A percentile compares a stretch with the other conserved stretches of the same genome.
phyloP scores from a whole-genome alignment of 495 filamentous ascomycete genomes.

The Neurospora sp. region DNA sequence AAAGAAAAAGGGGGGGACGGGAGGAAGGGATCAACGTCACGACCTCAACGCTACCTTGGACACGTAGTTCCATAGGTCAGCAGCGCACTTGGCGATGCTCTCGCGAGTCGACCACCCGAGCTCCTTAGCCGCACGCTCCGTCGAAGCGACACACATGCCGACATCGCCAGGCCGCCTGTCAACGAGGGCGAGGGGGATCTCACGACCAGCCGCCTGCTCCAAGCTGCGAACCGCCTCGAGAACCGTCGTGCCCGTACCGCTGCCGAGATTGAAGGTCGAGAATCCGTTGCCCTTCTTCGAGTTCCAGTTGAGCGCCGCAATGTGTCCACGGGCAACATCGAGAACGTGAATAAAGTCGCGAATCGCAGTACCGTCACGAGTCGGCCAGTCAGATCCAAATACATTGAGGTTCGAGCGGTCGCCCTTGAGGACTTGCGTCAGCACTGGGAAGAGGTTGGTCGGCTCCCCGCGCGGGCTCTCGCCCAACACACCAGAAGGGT shows the following conservation, averaged over 20 bases:
- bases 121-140: slow-evolving; percentile 16
- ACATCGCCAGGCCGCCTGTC: slow-evolving; percentile 19
- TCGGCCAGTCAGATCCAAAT: slow-evolving; percentile 56
- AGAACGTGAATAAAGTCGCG: slow-evolving; percentile 57
- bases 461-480: slow-evolving; percentile 53
- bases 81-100: slow-evolving; percentile 14
- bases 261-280: slow-evolving; percentile 44
- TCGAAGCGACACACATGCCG: slow-evolving; percentile 18
- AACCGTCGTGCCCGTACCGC: slow-evolving; percentile 42
- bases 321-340: slow-evolving; percentile 59
- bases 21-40: background rate
- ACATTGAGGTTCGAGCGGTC: slow-evolving; percentile 42
- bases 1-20: background rate
- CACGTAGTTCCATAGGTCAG: slow-evolving; percentile 21
- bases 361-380: slow-evolving; percentile 62
- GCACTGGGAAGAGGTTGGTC: slow-evolving; percentile 54
- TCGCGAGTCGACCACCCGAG: slow-evolving; percentile 19
- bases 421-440: slow-evolving; percentile 50
- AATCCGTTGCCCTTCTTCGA: slow-evolving; percentile 27
- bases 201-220: slow-evolving; percentile 9
- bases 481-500: slow-evolving; percentile 52
- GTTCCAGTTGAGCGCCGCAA: slow-evolving; percentile 39
- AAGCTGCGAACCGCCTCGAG: slow-evolving; percentile 38
- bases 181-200: slow-evolving; percentile 11
- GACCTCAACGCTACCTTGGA: background rate